These are phyloP conservation scores for Harringtonia aguacate DNA, from an alignment of 2,329 filamentous ascomycete species.

Conservation along the genomic window DNA sequence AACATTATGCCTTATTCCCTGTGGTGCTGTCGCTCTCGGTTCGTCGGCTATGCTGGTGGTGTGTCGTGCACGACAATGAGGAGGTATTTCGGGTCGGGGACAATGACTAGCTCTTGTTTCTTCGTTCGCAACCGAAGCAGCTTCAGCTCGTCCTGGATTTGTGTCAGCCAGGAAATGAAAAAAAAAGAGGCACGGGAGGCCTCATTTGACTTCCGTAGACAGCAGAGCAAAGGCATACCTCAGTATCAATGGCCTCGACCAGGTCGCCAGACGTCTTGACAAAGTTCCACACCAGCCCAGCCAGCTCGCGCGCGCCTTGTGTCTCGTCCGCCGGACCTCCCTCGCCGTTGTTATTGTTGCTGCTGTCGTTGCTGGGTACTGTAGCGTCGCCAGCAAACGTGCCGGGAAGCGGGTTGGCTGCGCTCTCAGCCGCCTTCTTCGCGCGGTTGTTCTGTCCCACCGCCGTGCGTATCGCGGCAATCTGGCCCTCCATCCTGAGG, in stretches of 20 bases:
- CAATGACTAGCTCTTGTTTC: constrained; percentile 75
- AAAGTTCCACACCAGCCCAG: constrained; percentile 66
- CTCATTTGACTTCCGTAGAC: neutral
- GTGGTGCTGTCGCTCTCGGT: neutral
- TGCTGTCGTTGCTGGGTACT: no score
- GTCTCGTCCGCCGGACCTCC: constrained; percentile 10
- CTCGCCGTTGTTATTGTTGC: no score
- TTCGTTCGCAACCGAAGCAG: constrained; percentile 68
- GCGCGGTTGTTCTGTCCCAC: constrained; percentile 7
- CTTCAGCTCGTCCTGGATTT: constrained; percentile 58
- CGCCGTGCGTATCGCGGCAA: constrained; percentile 44
- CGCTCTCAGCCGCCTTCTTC: neutral
- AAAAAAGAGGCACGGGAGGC: neutral
- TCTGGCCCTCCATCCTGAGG: constrained; percentile 62
- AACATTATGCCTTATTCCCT: neutral
- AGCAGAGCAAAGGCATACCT: constrained; percentile 32
- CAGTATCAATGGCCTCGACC: constrained; percentile 61
- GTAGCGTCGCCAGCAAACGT: constrained; percentile 34
- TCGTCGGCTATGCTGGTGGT: constrained; percentile 44
- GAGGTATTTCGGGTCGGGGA: constrained; percentile 70
- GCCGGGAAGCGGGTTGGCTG: neutral
- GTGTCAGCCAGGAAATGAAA: neutral
- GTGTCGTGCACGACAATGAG: constrained; percentile 74
- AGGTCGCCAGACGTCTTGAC: constrained; percentile 57
- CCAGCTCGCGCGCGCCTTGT: constrained; percentile 59